Evolutionary conservation across 305 asterid genomes (phyloP), one percentile per base, ranked within the genome.

Genomic region (Plantago lanceolata): DNA sequence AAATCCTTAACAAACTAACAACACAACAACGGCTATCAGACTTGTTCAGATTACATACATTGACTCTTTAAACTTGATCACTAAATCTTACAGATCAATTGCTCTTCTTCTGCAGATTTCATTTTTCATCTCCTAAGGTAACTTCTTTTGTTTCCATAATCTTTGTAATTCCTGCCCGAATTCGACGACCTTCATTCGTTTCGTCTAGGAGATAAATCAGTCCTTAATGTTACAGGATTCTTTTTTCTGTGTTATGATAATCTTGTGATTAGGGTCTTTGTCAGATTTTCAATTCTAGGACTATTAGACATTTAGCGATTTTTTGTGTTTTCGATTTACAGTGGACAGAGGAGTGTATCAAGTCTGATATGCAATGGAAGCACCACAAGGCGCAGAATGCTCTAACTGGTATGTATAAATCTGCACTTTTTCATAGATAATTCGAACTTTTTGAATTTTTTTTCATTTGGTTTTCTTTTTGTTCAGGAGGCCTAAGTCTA

Each of bases 401-500:
- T 49, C 81, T 20, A 40, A 69, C 63, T 75, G 86, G 95, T 84
- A 75, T 43, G 50, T 26, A 33, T 19, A 17, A 15, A 47, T 2
- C 8, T 5, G 55, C 24, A 20, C 45, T 9, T 21, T 28, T 55
- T 51, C 37, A 24, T 17, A 7, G 28, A 47, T 49, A 5, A 3
- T 0, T 24, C 18, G 5, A 9, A 20, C 16, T 35, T 17, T 35
- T 28, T n/a, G 28, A 28, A 7, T 8, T 24, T 19, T 13, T 47
- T 14, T 28, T 15, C 3, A 21, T 19, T 3, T 31, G 37, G 28
- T 24, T 31, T 19, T 2, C 19, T 57, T 6, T 55, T 64, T 13
- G 2, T 31, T 1, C 75, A 86, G 98, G 94, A 81, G 76, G 57
- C 66, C 73, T 28, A 78, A 64, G 72, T 58, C 78, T 21, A 77